Conservation (phyloP, 352 stramenopile genomes). For the Pythium monospermum region DNA sequence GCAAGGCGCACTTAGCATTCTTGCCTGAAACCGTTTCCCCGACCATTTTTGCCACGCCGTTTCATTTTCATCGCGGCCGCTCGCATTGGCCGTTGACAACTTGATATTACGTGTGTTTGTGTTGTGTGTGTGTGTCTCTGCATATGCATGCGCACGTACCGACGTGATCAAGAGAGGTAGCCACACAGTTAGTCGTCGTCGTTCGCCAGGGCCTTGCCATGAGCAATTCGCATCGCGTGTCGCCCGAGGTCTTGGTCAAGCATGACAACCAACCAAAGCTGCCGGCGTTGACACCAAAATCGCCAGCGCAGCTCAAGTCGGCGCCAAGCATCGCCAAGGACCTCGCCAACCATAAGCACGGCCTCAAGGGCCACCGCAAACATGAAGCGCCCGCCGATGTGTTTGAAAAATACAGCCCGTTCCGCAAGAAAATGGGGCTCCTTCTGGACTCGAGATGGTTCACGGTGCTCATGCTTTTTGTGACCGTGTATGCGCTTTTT, state of each 20-base stretch:
- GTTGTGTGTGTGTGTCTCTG: neutral
- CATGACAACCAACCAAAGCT: slow-evolving; percentile 39
- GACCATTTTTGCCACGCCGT: neutral
- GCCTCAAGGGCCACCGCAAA: neutral
- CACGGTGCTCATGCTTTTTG: slow-evolving; percentile 82
- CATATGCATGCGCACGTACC: neutral
- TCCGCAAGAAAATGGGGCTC: slow-evolving; percentile 30
- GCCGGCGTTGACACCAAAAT: slow-evolving; percentile 49
- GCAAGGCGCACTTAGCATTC: slow-evolving; percentile 10
- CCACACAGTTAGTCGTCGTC: neutral
- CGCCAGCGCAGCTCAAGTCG: slow-evolving; percentile 38
- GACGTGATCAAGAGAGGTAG: neutral
- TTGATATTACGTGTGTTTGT: too few relatives aligned
- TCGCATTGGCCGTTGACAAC: too few relatives aligned
- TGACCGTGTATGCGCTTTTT: slow-evolving; percentile 92
- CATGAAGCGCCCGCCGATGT: slow-evolving; percentile 17
- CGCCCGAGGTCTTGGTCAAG: slow-evolving; percentile 66
- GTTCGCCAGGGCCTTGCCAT: slow-evolving; percentile 2
- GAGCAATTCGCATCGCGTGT: slow-evolving; percentile 52
- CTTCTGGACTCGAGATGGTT: slow-evolving; percentile 75
- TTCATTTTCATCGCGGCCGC: too few relatives aligned
- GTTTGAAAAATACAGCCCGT: slow-evolving; percentile 32
- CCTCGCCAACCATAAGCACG: slow-evolving; percentile 1
- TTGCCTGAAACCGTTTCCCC: too few relatives aligned
- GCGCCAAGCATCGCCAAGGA: slow-evolving; percentile 25